Evolutionary conservation across 176 grass and related monocot genomes (phyloP).

Genomic region (Musa acuminata): DNA sequence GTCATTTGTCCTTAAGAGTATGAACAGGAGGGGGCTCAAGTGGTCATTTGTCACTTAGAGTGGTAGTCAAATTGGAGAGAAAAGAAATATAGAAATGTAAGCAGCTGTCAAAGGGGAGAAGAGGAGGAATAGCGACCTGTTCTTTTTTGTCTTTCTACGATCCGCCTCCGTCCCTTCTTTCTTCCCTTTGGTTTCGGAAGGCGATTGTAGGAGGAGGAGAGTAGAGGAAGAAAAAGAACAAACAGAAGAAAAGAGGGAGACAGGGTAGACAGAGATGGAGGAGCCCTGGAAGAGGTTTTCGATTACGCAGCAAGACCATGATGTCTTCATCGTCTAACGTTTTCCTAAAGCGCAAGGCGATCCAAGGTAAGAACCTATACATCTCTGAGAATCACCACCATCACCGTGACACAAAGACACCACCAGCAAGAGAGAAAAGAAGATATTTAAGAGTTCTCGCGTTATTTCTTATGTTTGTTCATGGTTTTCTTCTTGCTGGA

Average conservation of each 20-base stretch:
- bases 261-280: constrained; percentile 35
- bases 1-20: constrained; percentile 6
- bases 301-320: constrained; percentile 51
- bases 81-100: constrained; percentile 30
- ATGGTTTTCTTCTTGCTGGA: neutral
- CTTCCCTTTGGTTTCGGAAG: constrained; percentile 78
- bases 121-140: constrained; percentile 59
- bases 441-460: no score
- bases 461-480: no score
- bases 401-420: no score
- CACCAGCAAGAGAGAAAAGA: no score
- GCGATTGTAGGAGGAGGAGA: constrained; percentile 63
- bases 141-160: constrained; percentile 41
- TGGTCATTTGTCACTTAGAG: constrained; percentile 43
- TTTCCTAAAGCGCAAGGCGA: neutral
- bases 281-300: constrained; percentile 38
- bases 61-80: constrained; percentile 59
- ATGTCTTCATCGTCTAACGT: constrained; percentile 51
- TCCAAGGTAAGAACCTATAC: neutral
- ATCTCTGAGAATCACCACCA: no score
- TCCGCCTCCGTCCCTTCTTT: constrained; percentile 34
- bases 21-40: constrained; percentile 20
- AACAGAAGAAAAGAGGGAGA: constrained; percentile 39
- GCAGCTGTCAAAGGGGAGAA: constrained; percentile 22
- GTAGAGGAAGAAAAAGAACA: constrained; percentile 36